Conservation (phyloP, 2,329 filamentous ascomycete genomes). For the Aureobasidium sp. region DNA sequence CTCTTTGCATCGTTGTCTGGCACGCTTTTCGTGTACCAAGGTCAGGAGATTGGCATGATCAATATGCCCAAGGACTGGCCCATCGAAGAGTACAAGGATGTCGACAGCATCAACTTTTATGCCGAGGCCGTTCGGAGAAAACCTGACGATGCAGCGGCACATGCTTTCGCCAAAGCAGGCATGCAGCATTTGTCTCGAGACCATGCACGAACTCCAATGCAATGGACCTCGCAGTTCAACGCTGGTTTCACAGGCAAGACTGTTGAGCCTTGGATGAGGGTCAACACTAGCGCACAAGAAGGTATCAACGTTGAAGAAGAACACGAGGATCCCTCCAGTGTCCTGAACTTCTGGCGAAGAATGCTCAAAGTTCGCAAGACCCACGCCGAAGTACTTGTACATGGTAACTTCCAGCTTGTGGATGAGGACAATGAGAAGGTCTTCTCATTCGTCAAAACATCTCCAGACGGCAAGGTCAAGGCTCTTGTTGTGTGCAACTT, state of each 20-base stretch:
- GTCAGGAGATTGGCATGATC: slow-evolving; percentile 58
- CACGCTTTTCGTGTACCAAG: slow-evolving; percentile 58
- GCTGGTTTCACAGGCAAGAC: slow-evolving; percentile 55
- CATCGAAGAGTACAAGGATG: slow-evolving; percentile 42
- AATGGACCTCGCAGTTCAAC: slow-evolving; percentile 53
- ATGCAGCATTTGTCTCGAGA: slow-evolving; percentile 55
- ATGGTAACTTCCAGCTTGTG: slow-evolving; percentile 19
- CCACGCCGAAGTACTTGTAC: slow-evolving; percentile 21
- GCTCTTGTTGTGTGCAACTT: slow-evolving; percentile 13
- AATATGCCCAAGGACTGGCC: slow-evolving; percentile 50
- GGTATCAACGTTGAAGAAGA: slow-evolving; percentile 54
- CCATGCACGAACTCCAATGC: slow-evolving; percentile 62
- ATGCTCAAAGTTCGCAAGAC: slow-evolving; percentile 21
- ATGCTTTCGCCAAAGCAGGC: slow-evolving; percentile 27
- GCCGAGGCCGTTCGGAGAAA: slow-evolving; percentile 25
- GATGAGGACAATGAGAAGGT: background rate
- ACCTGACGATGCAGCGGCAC: slow-evolving; percentile 20
- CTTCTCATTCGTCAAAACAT: slow-evolving; percentile 10
- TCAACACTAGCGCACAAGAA: slow-evolving; percentile 52
- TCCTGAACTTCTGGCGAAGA: slow-evolving; percentile 53
- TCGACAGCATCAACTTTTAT: slow-evolving; percentile 47
- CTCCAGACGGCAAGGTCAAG: background rate
- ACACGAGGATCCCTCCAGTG: slow-evolving; percentile 32
- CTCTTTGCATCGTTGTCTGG: slow-evolving; percentile 19
- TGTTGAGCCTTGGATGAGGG: slow-evolving; percentile 60